Evolutionary conservation across 2,329 filamentous ascomycete species (phyloP).

Genomic region (Diaporthe ampelina): DNA sequence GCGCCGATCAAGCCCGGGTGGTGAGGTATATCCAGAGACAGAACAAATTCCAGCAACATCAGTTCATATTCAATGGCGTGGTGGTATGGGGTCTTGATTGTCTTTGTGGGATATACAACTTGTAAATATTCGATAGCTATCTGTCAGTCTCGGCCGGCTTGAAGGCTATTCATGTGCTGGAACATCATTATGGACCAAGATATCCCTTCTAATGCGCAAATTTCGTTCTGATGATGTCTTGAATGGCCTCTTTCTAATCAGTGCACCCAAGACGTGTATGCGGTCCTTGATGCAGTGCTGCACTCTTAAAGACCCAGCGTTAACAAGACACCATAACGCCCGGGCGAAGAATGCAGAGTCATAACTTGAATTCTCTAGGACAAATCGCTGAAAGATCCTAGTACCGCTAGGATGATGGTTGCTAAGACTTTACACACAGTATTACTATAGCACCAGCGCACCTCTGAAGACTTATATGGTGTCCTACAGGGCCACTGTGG

Average conservation of each 20-base stretch:
- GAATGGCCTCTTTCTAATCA: too few species aligned
- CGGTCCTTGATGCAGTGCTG: too few species aligned
- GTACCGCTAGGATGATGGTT: too few species aligned
- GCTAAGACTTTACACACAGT: background rate
- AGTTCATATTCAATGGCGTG: background rate
- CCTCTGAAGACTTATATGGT: background rate
- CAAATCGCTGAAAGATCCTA: too few species aligned
- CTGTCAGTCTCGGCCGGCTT: background rate
- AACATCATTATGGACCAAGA: background rate
- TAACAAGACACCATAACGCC: too few species aligned
- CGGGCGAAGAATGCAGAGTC: too few species aligned
- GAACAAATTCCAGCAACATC: background rate
- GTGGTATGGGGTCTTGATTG: background rate
- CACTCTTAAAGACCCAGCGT: too few species aligned
- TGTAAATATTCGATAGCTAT: background rate
- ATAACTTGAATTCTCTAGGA: too few species aligned
- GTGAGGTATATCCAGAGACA: background rate
- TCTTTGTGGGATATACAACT: background rate
- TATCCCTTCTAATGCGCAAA: too few species aligned
- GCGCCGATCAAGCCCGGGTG: background rate
- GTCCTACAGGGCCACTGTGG: background rate
- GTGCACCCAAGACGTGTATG: too few species aligned
- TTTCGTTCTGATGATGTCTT: too few species aligned
- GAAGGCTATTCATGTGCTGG: background rate
- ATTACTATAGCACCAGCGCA: background rate